Evolutionary conservation across 306 rosid species (phyloP), one percentile per base, ranked within the genome.

Genomic region (Lathyrus sativus): DNA sequence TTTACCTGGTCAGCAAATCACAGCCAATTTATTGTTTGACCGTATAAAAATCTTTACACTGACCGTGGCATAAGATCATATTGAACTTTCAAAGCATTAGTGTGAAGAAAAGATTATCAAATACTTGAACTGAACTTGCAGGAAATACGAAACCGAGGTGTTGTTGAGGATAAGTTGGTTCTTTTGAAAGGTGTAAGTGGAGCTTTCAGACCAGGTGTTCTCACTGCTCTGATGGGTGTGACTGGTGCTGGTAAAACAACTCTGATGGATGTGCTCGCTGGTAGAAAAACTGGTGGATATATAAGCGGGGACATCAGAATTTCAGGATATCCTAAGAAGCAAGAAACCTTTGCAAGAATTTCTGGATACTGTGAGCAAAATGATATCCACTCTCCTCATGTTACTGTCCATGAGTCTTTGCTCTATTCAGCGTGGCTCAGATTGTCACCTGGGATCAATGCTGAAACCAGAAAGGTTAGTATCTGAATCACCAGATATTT

Each of bases 211-310:
- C 96, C 96, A 28, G 98, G 98, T 35, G 91, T 92, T 73, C 87
- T 92, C 73, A 89, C 98, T 64, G 95, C 98, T 72, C 77, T 92
- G 2, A 92, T 92, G 98, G 98, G 96, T 17, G 88, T 92, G 17
- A 89, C 95, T 46, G 98, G 98, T 54, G 98, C 96, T 63, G 98
- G 98, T 6, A 92, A 92, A 81, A 92, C 96, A 58, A 92, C 98
- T 58, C 74, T 92, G 51, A 87, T 92, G 98, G 98, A 92, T 79
- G 98, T 92, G 19, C 78, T 92, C 45, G 88, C 96, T 3, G 96
- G 96, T 33, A 84, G 95, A 80, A 92, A 92, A 85, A 92, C 96
- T 4, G 89, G 95, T 0, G 96, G 98, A 45, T 86, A 87, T 73
- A 80, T 92, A 37, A 89, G 85, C 3, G 98, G 98, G 31, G 72